These are phyloP conservation scores for Butyriboletus appendiculatus DNA, from an alignment of 1,284 basidiomycete species.

Conservation along the genomic window DNA sequence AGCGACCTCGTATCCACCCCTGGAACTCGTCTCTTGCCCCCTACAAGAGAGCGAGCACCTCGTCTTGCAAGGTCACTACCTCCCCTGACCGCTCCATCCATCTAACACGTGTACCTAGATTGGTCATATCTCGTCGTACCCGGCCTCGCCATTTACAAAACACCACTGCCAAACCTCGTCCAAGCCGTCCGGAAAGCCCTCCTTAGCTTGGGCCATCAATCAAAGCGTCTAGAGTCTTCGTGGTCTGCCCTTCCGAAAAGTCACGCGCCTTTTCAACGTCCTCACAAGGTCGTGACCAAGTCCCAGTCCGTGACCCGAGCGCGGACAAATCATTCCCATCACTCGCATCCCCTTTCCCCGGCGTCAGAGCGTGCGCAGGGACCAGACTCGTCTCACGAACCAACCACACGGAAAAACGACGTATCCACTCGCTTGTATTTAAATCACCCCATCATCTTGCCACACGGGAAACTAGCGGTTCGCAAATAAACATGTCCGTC, in stretches of 20 bases:
- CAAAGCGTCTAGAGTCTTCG: slow-evolving; percentile 13
- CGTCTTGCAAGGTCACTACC: slow-evolving; percentile 21
- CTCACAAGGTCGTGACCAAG: neutral
- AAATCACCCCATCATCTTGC: slow-evolving; percentile 4
- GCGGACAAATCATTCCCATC: neutral
- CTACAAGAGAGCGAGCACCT: neutral
- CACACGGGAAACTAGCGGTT: neutral
- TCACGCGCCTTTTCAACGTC: neutral
- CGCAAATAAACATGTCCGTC: neutral
- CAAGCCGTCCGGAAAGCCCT: slow-evolving; percentile 24
- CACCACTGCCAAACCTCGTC: slow-evolving; percentile 26
- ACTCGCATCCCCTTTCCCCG: neutral
- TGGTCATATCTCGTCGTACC: slow-evolving; percentile 35
- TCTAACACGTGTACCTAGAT: slow-evolving; percentile 16
- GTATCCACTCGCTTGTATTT: slow-evolving; percentile 1
- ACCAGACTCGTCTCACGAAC: neutral
- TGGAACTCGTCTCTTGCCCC: slow-evolving; percentile 7
- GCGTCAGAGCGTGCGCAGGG: neutral
- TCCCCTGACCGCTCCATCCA: neutral
- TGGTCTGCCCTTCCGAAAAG: slow-evolving; percentile 7
- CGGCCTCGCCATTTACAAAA: slow-evolving; percentile 24
- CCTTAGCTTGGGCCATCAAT: slow-evolving; percentile 9
- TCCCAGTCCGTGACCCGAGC: neutral
- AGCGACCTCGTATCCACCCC: neutral
- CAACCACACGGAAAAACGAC: neutral